phyloP scores from a whole-genome alignment of 352 stramenopile species.

The Phytophthora pistaciae region DNA sequence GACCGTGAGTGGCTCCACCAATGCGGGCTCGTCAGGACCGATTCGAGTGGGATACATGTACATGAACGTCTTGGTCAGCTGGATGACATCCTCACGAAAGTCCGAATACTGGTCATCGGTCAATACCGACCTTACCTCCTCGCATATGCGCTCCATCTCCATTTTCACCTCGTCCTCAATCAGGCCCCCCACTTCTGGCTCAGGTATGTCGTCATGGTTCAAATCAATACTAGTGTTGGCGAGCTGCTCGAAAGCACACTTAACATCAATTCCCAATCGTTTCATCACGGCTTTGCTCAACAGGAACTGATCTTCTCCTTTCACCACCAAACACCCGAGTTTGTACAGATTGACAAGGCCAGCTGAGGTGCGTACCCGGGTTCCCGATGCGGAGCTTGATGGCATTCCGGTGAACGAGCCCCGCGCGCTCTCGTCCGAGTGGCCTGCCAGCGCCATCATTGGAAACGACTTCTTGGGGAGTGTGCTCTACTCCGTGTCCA shows the following conservation, averaged over 20 bases:
- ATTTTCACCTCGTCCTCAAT: neutral
- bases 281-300: too few species aligned
- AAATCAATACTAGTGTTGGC: conserved; percentile 16
- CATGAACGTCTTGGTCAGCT: conserved; percentile 4
- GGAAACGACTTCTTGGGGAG: conserved; percentile 92
- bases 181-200: conserved; percentile 6
- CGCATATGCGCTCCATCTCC: conserved; percentile 12
- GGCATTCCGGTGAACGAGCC: conserved; percentile 36
- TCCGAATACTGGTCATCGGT: conserved; percentile 3
- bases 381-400: conserved; percentile 37
- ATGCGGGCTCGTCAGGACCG: conserved; percentile 3
- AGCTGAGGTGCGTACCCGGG: neutral
- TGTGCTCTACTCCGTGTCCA: conserved; percentile 69
- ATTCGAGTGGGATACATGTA: neutral
- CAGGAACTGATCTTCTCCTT: too few species aligned
- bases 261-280: conserved; percentile 16
- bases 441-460: conserved; percentile 84
- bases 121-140: conserved; percentile 4
- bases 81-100: neutral
- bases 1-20: conserved; percentile 5
- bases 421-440: conserved; percentile 56
- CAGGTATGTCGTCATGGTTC: conserved; percentile 10
- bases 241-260: conserved; percentile 21
- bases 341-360: too few species aligned
- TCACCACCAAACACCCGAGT: too few species aligned